A percentile compares a stretch with the other conserved stretches of the same genome.
Conservation (phyloP, 306 rosid species). For the Mimosa bimucronata region DNA sequence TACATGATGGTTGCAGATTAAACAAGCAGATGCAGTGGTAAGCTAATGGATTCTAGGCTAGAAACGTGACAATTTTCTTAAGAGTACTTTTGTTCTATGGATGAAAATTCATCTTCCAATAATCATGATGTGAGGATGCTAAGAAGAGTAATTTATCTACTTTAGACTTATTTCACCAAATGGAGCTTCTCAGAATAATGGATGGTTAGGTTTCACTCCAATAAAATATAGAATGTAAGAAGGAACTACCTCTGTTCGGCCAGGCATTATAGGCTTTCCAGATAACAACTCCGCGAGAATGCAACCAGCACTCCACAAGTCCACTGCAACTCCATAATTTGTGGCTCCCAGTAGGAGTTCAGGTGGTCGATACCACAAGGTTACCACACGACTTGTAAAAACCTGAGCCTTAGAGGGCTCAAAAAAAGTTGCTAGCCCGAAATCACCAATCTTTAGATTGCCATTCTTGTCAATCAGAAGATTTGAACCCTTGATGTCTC, state of each 20-base stretch:
- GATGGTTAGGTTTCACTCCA: conserved; percentile 23
- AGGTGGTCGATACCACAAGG: conserved; percentile 94
- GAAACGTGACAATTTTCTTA: background rate
- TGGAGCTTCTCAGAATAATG: background rate
- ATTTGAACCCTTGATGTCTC: conserved; percentile 91
- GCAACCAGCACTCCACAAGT: conserved; percentile 94
- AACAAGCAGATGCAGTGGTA: conserved; percentile 5
- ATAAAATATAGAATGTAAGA: conserved; percentile 31
- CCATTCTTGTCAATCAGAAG: conserved; percentile 73
- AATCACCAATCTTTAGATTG: conserved; percentile 80
- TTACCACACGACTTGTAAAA: conserved; percentile 87
- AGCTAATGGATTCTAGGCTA: background rate
- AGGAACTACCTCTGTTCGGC: conserved; percentile 83
- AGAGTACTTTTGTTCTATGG: conserved; percentile 3
- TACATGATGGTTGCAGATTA: conserved; percentile 27
- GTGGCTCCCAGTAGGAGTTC: conserved; percentile 89
- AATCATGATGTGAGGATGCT: conserved; percentile 20
- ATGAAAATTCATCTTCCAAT: conserved; percentile 31
- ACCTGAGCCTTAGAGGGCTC: conserved; percentile 59
- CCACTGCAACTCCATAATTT: conserved; percentile 76
- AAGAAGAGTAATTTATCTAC: background rate
- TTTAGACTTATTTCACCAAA: conserved; percentile 12
- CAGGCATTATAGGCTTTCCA: conserved; percentile 91
- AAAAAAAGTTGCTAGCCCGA: conserved; percentile 77
- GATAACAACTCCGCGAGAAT: conserved; percentile 81